Base-by-base conservation (phyloP, 2,329 filamentous ascomycete species). In the Cordyceps cicadae region DNA sequence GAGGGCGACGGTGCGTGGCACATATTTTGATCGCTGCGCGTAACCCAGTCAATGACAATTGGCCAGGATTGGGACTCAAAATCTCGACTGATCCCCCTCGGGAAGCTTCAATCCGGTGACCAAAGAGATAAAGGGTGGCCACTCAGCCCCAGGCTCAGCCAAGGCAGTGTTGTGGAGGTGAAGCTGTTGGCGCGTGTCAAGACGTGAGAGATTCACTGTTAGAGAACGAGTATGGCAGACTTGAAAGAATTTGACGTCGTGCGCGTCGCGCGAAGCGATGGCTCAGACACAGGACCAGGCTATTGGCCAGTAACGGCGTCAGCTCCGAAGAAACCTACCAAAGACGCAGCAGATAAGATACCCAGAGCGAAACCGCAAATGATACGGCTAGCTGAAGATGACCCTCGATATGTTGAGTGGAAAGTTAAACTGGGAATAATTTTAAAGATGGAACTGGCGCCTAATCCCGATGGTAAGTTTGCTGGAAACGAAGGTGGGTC, bases 321-420 rank as follows among this genome's bases (percentile, higher is more conserved):
- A 3, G 64, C 73, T 19, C 66, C 66, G 0, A 76, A 78, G 62
- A 75, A 75, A 64, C 62, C 70, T 6, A 69, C 66, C 29, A 76
- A 76, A 63, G 73, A 76, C 26, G 63, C 65, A 5, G 52, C 64
- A 9, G 75, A 76, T 46, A 76, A 75, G 64, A 63, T 64, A 11
- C 71, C 75, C 1, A 70, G 76, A 56, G 67, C 67, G 2, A 78
- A 77, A 56, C 74, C 76, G 32, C 75, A 77, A 58, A 77, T 78
- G 76, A 65, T 72, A 14, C 71, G 76, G 9, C 62, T 79, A n/a
- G 64, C 72, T 3, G 74, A 77, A 50, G 72, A 77, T 32, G 76
- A 79, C 50, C 74, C 76, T 11, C 70, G 76, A 19, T 77, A 77
- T 57, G 67, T 74, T 21, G 76, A 79, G 54, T 79, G 76, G 76